phyloP scores from a whole-genome alignment of 2,329 filamentous ascomycete genomes.

The Fusarium equiseti region DNA sequence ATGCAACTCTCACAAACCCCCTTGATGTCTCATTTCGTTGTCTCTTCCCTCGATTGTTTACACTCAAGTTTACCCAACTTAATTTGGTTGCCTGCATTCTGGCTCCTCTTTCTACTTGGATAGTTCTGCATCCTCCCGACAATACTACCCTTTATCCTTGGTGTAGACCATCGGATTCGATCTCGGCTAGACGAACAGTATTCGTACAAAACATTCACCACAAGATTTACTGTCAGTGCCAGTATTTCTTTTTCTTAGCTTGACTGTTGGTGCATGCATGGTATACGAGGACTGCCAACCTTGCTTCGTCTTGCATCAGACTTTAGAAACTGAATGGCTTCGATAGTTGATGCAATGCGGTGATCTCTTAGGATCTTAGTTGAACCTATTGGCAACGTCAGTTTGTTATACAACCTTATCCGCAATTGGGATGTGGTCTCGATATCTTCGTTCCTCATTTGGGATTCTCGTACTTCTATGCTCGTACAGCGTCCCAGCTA shows the following conservation, averaged over 20 bases:
- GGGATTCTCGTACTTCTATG: not conserved
- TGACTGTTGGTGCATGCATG: not conserved
- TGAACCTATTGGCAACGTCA: not conserved
- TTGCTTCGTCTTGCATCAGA: not conserved
- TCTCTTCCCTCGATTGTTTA: constrained; percentile 33
- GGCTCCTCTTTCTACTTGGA: constrained; percentile 15
- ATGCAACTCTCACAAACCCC: not conserved
- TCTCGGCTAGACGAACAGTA: not conserved
- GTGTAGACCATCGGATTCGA: not conserved
- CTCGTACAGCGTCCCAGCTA: constrained; percentile 5
- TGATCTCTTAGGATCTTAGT: not conserved
- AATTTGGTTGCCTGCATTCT: constrained; percentile 34
- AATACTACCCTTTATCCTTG: constrained; percentile 10
- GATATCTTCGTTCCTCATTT: not conserved
- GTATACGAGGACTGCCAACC: not conserved
- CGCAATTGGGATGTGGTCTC: not conserved
- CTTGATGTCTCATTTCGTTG: constrained; percentile 1
- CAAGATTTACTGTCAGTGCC: not conserved
- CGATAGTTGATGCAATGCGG: not conserved
- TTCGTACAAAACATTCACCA: not conserved
- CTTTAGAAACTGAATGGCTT: not conserved
- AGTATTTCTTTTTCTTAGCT: not conserved
- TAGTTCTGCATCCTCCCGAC: constrained; percentile 37
- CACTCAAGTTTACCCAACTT: not conserved
- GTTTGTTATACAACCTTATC: not conserved